These are phyloP conservation scores for Firmiana major DNA, from an alignment of 345 rosid genomes.

Conservation along the genomic window DNA sequence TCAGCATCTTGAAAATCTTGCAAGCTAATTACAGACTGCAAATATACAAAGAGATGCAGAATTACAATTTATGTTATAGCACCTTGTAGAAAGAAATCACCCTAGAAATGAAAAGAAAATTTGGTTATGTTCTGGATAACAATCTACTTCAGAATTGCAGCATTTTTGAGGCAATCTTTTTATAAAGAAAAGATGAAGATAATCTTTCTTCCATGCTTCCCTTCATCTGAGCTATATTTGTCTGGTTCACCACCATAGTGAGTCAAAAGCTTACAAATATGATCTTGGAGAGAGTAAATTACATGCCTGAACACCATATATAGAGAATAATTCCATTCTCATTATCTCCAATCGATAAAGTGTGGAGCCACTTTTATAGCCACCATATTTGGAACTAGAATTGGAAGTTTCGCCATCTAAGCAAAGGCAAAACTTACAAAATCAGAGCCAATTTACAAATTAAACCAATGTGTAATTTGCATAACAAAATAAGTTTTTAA, in stretches of 20 bases:
- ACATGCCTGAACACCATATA: constrained; percentile 76
- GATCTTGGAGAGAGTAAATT: constrained; percentile 11
- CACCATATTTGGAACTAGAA: constrained; percentile 39
- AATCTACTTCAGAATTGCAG: neutral
- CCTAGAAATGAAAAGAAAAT: neutral
- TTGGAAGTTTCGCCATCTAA: constrained; percentile 55
- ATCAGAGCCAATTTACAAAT: neutral
- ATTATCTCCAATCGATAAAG: neutral
- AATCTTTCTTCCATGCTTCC: neutral
- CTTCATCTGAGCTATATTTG: neutral
- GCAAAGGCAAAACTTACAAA: constrained; percentile 1
- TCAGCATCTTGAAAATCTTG: constrained; percentile 93
- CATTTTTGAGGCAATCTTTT: neutral
- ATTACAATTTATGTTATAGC: neutral
- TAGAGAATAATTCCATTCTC: constrained; percentile 74
- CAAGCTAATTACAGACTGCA: constrained; percentile 61
- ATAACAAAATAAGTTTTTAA: neutral
- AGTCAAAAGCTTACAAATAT: constrained; percentile 7
- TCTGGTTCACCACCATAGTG: neutral
- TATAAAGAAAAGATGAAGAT: neutral
- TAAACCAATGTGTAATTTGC: neutral
- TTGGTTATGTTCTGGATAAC: neutral
- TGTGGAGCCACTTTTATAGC: constrained; percentile 27
- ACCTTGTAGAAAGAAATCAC: neutral
- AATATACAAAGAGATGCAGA: constrained; percentile 23